Evolutionary conservation across 805 yeast species (phyloP).

Genomic region (Starmerella stigmatis): DNA sequence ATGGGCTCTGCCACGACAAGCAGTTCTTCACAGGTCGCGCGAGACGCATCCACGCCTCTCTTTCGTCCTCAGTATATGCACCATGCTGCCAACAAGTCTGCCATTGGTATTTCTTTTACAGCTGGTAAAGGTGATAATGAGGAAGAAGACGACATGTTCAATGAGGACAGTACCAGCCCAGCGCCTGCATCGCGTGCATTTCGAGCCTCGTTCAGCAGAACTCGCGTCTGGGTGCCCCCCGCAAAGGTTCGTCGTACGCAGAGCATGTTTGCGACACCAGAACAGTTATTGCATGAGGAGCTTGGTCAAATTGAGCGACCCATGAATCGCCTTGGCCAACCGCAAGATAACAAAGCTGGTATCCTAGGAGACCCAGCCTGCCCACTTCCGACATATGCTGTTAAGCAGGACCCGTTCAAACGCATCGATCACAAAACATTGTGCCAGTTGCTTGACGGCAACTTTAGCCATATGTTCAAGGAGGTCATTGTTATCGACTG

Average conservation of each 20-base stretch:
- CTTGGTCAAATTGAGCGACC: constrained; percentile 22
- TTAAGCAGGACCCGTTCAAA: constrained; percentile 54
- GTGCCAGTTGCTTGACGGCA: constrained; percentile 48
- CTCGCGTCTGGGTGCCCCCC: constrained; percentile 12
- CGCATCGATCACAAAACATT: constrained; percentile 53
- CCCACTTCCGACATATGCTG: constrained; percentile 36
- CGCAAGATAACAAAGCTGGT: constrained; percentile 17
- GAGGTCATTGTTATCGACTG: constrained; percentile 65
- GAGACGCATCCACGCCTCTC: constrained; percentile 3
- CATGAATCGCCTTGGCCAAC: constrained; percentile 2
- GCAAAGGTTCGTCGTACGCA: constrained; percentile 49
- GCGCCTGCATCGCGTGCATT: constrained; percentile 3
- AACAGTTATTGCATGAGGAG: constrained; percentile 36
- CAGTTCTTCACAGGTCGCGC: neutral
- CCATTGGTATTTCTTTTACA: constrained; percentile 3
- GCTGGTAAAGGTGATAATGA: neutral
- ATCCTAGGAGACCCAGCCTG: constrained; percentile 22
- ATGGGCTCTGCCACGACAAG: no score
- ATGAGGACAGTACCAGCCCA: neutral
- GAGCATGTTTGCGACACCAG: constrained; percentile 56
- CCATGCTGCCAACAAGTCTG: constrained; percentile 3
- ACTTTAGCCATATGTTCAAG: constrained; percentile 43
- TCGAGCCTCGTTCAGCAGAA: neutral
- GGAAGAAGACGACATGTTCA: neutral
- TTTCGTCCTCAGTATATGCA: neutral